Evolutionary conservation across 2,329 filamentous ascomycete genomes (phyloP), one percentile per base, ranked within the genome.

Genomic region (Lachnellula cervina): DNA sequence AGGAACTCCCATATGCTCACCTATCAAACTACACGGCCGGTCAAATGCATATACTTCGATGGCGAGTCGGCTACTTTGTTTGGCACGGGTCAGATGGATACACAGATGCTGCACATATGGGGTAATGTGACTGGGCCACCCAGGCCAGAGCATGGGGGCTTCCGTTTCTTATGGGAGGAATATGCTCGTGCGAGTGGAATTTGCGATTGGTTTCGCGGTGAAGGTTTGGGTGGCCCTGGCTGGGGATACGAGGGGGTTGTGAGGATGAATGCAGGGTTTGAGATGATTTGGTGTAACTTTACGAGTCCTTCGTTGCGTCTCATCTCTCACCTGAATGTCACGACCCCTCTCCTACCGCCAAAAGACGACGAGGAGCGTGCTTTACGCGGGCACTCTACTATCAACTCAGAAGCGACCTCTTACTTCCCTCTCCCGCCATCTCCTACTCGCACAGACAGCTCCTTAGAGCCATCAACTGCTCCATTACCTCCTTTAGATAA

Each of bases 271-370:
- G 74, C 76, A 13, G 77, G 75, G 4, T 79, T 79, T 56, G 76
- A 79, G 66, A 66, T 78, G 62, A 77, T 79, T n/a, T 78, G 76
- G 76, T 79, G 77, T 59, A 71, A 79, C 55, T 80, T 80, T 51
- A 65, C 69, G 23, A 75, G 74, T 53, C 71, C 72, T 9, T 76
- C 72, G 17, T 60, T 78, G 51, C 66, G 71, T 51, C 59, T 79
- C 48, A 64, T 78, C 21, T 74, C 70, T 44, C 72, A 73, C 55
- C 57, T 77, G 16, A 78, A 80, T 58, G 72, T 78, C 2, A 77
- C 76, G 21, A 74, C 72, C 16, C 77, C 77, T 23, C 64, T 74
- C 37, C 61, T 73, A 32, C 63, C 56, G 2, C 46, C 51, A 21
- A 46, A 59, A 6, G 42, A 42, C n/a, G 56, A 45, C n/a, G 56